phyloP scores from a whole-genome alignment of 208 protist species.

The Trypanosomatidae sp. region DNA sequence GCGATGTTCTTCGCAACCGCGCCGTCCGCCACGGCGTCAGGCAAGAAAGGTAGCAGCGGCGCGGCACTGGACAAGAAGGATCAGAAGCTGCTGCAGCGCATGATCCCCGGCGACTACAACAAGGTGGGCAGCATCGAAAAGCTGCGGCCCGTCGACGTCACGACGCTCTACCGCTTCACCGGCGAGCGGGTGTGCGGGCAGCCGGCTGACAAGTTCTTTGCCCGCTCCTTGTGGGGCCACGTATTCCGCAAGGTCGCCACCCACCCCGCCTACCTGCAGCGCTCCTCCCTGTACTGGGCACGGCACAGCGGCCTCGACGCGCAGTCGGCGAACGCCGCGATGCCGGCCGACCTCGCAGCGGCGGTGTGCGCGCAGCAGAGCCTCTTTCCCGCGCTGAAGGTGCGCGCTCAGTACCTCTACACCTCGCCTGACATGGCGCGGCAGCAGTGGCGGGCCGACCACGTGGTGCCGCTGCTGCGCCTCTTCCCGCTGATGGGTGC shows the following conservation, averaged over 20 bases:
- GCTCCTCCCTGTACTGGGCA: conserved; percentile 85
- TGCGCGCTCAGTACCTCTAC: conserved; percentile 79
- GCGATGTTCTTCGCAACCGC: conserved; percentile 48
- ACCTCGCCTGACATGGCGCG: conserved; percentile 76
- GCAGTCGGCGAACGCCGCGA: conserved; percentile 33
- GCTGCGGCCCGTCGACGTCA: conserved; percentile 78
- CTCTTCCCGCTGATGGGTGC: conserved; percentile 76
- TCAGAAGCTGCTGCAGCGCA: conserved; percentile 65
- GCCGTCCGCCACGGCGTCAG: no score
- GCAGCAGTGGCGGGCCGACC: conserved; percentile 78
- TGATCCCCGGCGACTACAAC: conserved; percentile 70
- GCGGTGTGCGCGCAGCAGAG: conserved; percentile 73
- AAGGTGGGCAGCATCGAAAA: conserved; percentile 79
- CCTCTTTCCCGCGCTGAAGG: conserved; percentile 85
- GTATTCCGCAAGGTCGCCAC: conserved; percentile 83
- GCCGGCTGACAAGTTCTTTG: conserved; percentile 52
- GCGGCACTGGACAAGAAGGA: conserved; percentile 74
- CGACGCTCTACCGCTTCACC: conserved; percentile 73
- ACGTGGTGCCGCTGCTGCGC: conserved; percentile 78
- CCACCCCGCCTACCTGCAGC: conserved; percentile 66
- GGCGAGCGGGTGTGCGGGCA: conserved; percentile 62
- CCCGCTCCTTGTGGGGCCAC: conserved; percentile 70
- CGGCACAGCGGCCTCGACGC: conserved; percentile 64
- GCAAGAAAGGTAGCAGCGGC: background rate
- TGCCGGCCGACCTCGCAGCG: conserved; percentile 66